Evolutionary conservation across 169 alveolate genomes (phyloP), one percentile per base, ranked within the genome.

Genomic region (Plasmodium vivax): DNA sequence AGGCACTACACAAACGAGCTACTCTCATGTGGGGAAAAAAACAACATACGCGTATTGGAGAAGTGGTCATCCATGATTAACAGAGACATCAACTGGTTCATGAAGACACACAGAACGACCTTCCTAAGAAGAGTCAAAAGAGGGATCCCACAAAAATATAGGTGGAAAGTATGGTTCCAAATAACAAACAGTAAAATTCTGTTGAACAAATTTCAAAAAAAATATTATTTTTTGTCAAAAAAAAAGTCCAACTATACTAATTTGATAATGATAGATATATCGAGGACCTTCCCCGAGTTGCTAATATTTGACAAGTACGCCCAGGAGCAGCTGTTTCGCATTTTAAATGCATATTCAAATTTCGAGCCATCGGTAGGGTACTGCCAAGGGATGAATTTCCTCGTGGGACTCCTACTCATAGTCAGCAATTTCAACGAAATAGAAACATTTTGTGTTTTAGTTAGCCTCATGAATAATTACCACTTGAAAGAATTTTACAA

Each of bases 381-480:
- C 85, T 97, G 98, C 45, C 98, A 98, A 96, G 99, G 99, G 27
- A 97, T 97, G 98, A 98, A 98, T 92, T 98, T 96, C 92, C 71
- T 98, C 5, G 99, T 98, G 2, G 97, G 97, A 0, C 85, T 98
- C 14, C 73, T 98, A 41, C 80, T 98, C 30, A 96, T 96, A 77
- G 85, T 85, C 41, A 92, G 96, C 95, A 58, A 93, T 93, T 90
- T 96, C 77, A 92, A 94, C 74, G 93, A 94, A 83, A 77, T 93
- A 16, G 92, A 97, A 92, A 96, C 98, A 79, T 90, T 91, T 41
- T 92, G 96, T 96, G 77, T 96, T 75, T 45, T 97, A 94, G 97
- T 94, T 71, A 71, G 95, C 77, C 83, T 95, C 56, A 83, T 95
- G 81, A 90, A 93, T 68, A 93, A 83, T 38, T 95, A 95, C 38